Percentiles rank a stretch among this genome's conserved stretches.
Conservation (phyloP, 1,284 basidiomycete genomes). For the Rhizoctonia solani region DNA sequence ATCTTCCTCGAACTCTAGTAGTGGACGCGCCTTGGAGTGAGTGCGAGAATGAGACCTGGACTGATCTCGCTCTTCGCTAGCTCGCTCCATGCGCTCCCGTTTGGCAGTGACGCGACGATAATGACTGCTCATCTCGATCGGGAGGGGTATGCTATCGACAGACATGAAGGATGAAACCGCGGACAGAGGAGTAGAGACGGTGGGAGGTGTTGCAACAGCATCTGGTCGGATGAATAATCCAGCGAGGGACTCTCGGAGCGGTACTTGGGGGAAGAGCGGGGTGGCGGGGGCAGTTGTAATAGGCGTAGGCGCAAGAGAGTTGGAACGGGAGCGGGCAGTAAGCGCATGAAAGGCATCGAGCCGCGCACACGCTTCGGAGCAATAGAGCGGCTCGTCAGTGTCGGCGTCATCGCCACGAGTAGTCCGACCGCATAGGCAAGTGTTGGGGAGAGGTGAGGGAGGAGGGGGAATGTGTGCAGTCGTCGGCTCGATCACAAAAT, state of each 20-base stretch:
- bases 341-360: constrained; percentile 26
- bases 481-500: constrained; percentile 31
- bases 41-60: constrained; percentile 17
- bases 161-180: constrained; percentile 5
- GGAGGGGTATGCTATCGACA: background rate
- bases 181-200: constrained; percentile 5
- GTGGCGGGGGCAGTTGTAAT: constrained; percentile 13
- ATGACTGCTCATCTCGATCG: constrained; percentile 26
- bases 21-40: constrained; percentile 15
- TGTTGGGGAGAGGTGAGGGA: constrained; percentile 8
- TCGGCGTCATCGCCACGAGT: constrained; percentile 22
- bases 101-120: constrained; percentile 27
- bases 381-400: constrained; percentile 26
- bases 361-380: constrained; percentile 23
- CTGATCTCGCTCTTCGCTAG: too few species aligned
- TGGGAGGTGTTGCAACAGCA: background rate
- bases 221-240: background rate
- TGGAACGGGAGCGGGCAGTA: constrained; percentile 29
- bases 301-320: constrained; percentile 17
- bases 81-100: constrained; percentile 24
- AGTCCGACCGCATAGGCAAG: constrained; percentile 21
- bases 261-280: background rate
- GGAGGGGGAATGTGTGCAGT: constrained; percentile 18
- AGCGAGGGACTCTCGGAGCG: constrained; percentile 13
- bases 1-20: constrained; percentile 9